These are phyloP conservation scores for Diplodia mutila DNA, from an alignment of 2,329 filamentous ascomycete genomes.

Conservation along the genomic window DNA sequence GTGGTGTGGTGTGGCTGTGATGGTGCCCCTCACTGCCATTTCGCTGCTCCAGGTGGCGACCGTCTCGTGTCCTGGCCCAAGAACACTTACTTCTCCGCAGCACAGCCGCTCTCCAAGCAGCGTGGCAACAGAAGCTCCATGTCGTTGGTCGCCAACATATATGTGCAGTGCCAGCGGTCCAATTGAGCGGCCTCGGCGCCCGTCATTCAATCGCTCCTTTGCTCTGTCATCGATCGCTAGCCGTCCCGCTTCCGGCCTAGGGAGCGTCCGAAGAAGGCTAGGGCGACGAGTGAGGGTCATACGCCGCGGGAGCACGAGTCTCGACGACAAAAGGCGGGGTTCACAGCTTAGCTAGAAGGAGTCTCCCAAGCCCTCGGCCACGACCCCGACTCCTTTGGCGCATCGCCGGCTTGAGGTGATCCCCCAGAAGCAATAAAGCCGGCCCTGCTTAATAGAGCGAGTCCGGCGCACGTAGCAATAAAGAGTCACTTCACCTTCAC, in stretches of 20 bases:
- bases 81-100: too few species aligned
- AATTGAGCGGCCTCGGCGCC: background rate
- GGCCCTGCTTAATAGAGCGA: too few species aligned
- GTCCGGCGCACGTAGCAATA: background rate
- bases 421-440: background rate
- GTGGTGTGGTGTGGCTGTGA: background rate
- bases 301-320: background rate
- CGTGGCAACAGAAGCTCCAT: background rate
- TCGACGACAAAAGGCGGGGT: conserved; percentile 6
- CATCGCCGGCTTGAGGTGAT: background rate
- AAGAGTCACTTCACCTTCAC: background rate
- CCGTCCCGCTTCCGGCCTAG: background rate
- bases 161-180: too few species aligned
- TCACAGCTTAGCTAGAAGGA: background rate
- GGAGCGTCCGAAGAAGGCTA: background rate
- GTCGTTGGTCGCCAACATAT: too few species aligned
- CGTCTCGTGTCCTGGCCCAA: too few species aligned
- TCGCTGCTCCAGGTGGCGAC: too few species aligned
- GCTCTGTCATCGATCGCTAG: background rate
- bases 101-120: background rate
- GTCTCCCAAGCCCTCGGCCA: background rate
- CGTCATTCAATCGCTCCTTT: background rate
- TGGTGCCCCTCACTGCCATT: background rate
- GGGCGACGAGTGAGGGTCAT: background rate
- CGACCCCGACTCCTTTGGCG: background rate